Base-by-base conservation (phyloP, 129 eudicot species). In the Lonicera japonica region DNA sequence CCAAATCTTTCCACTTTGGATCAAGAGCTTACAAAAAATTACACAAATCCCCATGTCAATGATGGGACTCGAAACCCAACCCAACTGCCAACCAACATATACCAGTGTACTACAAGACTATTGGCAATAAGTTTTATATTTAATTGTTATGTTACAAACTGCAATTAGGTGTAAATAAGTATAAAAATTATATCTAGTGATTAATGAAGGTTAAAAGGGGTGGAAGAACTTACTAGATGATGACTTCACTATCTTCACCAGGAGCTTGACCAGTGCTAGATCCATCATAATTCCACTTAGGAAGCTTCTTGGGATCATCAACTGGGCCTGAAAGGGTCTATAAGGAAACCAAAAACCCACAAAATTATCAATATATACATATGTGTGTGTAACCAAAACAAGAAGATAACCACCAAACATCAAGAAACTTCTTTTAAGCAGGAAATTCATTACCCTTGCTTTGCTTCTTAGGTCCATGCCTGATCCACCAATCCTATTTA, bases 191-290 rank as follows among this genome's bases (percentile, higher is more conserved):
- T 43, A 43, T 43, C 1, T 8, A 50, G n/a, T 50, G 9, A 7
- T 50, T 17, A 50, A 50, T 17, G 9, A 50, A 50, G 19, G 55
- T 20, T 17, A 17, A 2, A 11, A 38, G 10, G 36, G 36, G 36
- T n/a, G 36, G 36, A 29, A 29, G n/a, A n/a, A 65, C 90, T 36
- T 68, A 90, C 97, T 90, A 90, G 25, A 90, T 25, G 69, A 90
- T 90, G 67, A 90, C 97, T 84, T 90, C 97, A 79, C 94, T 83
- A 67, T 90, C 97, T 19, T 90, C 90, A 7, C 97, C 97, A 11
- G 95, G 92, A 12, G 97, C 97, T 70, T 90, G 97, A 25, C 95
- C 95, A 11, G 97, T 90, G 75, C 92, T 83, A 11, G 95, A 86
- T 0, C 97, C 97, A 69, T 90, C 97, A 47, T 78, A 90, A 51